A percentile compares a stretch with the other conserved stretches of the same genome.
phyloP scores from a whole-genome alignment of 108 stramenopile genomes.

The Cyclotella kingstonii region DNA sequence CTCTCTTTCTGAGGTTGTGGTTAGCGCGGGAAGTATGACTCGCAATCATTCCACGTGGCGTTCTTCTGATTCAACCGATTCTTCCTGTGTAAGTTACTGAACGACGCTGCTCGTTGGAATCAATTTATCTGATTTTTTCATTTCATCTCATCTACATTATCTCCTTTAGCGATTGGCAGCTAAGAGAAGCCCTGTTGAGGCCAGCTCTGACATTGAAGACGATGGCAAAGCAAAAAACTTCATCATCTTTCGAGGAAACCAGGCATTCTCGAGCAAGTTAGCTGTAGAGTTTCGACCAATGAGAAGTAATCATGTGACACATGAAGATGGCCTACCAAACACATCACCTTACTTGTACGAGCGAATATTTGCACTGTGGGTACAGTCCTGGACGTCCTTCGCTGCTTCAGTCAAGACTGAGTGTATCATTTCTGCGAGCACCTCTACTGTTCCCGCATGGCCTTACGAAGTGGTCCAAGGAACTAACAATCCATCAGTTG shows the following conservation, averaged over 20 bases:
- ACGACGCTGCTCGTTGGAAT: not conserved
- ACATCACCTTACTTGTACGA: conserved; percentile 34
- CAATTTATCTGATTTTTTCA: not conserved
- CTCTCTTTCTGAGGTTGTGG: conserved; percentile 26
- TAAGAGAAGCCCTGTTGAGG: conserved; percentile 22
- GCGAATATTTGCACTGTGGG: conserved; percentile 37
- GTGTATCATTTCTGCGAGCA: conserved; percentile 19
- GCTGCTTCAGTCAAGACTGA: conserved; percentile 24
- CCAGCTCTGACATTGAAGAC: conserved; percentile 66
- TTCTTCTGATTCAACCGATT: not conserved
- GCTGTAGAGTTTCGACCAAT: conserved; percentile 30
- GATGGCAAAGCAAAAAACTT: conserved; percentile 34
- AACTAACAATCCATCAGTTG: conserved; percentile 33
- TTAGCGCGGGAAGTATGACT: conserved; percentile 10
- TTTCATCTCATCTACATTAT: not conserved
- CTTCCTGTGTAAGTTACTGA: conserved; percentile 1
- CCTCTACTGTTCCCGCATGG: conserved; percentile 26
- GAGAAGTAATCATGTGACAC: conserved; percentile 2
- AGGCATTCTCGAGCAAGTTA: conserved; percentile 24
- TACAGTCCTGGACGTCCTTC: conserved; percentile 44
- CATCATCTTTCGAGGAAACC: conserved; percentile 30
- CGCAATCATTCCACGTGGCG: not conserved
- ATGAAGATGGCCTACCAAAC: not conserved
- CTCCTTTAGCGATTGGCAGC: conserved; percentile 1
- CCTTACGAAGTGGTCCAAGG: conserved; percentile 43